Base-by-base conservation (phyloP, 139 green algal species). In the Chlamydomonas asymmetrica region DNA sequence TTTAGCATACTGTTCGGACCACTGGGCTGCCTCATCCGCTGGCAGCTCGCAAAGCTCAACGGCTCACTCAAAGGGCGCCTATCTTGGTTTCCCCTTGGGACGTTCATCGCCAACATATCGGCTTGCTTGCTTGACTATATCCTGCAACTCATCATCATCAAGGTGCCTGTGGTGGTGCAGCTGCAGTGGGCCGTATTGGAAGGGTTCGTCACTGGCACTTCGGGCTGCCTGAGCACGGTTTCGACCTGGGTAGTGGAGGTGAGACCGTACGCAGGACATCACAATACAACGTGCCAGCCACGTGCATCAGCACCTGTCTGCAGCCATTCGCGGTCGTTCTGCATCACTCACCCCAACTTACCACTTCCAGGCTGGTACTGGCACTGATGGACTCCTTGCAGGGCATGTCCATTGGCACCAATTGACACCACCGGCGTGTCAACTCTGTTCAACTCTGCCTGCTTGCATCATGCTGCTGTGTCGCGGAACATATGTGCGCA, bases 221-320 rank as follows among this genome's bases (percentile, higher is more conserved):
- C 66, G 65, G 92, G 92, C 39, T 86, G 86, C 23, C 78, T 97
- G 20, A 90, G 78, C 72, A 97, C 92, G 0, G 92, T 97, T 22
- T 95, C 89, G 18, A 97, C 92, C 1, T 91, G 89, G 63, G 84
- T 94, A 3, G 80, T 88, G 6, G 92, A 97, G 88, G 88, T 97
- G 52, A 45, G 82, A n/a, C n/a, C n/a, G 23, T 4, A 2, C 4
- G 29, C 2, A 40, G 7, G 7, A 13, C 31, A 64, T 13, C 2
- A 31, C 27, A 37, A 25, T 5, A 16, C 16, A 16, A 10, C 45
- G 45, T 52, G 16, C 45, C 10, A 52, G 45, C 10, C 10, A 10
- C 10, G 10, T 52, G n/a, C n/a, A n/a, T n/a, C n/a, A n/a, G n/a
- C n/a, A n/a, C n/a, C n/a, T n/a, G n/a, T n/a, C n/a, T n/a, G n/a